Percentiles rank a stretch among this genome's conserved stretches.
Evolutionary conservation across 1,284 basidiomycete genomes (phyloP).

Genomic region (Fomitopsis pinicola): DNA sequence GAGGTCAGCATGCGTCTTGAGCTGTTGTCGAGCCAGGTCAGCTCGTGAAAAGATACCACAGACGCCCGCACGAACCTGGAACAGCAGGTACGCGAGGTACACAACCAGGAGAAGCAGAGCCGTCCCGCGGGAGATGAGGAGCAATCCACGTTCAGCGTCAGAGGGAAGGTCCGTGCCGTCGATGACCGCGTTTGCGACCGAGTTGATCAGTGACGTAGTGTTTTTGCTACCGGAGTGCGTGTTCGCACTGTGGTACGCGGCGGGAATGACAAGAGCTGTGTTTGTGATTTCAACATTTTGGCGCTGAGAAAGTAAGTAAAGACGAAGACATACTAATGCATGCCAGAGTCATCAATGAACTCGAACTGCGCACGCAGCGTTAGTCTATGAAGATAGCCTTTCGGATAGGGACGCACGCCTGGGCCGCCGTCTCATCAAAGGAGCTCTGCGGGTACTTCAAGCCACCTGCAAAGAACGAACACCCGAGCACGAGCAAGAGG

Average conservation of each 20-base stretch:
- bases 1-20: constrained; percentile 29
- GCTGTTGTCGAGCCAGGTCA: constrained; percentile 26
- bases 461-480: constrained; percentile 65
- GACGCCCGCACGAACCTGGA: constrained; percentile 49
- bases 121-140: constrained; percentile 82
- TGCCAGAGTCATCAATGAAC: constrained; percentile 83
- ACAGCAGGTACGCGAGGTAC: constrained; percentile 78
- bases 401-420: constrained; percentile 55
- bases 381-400: neutral
- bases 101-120: constrained; percentile 78
- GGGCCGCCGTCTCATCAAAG: constrained; percentile 83
- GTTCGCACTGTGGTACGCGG: constrained; percentile 70
- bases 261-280: constrained; percentile 84
- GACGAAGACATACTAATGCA: constrained; percentile 66
- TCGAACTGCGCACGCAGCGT: constrained; percentile 36
- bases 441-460: constrained; percentile 60
- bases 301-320: neutral
- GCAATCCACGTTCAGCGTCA: constrained; percentile 48
- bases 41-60: neutral
- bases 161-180: constrained; percentile 23
- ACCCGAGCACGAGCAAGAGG: constrained; percentile 82
- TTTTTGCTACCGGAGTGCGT: constrained; percentile 6
- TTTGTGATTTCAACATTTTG: neutral
- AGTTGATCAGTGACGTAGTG: neutral
- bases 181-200: constrained; percentile 6